These are phyloP conservation scores for Eutypa lata DNA, from an alignment of 2,329 filamentous ascomycete species.

Conservation along the genomic window DNA sequence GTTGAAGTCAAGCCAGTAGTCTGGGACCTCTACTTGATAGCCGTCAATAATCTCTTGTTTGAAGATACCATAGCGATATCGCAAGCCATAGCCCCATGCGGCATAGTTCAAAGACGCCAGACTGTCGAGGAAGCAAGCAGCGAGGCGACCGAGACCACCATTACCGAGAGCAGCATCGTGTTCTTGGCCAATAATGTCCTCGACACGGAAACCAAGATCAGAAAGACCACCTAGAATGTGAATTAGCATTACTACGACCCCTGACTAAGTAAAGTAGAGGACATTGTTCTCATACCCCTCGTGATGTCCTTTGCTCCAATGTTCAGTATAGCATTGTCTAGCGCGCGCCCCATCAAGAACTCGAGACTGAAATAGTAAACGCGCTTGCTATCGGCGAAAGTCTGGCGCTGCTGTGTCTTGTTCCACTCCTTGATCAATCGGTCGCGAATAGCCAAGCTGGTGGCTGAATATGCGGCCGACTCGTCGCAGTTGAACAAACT, in stretches of 20 bases:
- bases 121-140: constrained; percentile 95
- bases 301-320: constrained; percentile 83
- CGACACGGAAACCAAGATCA: constrained; percentile 93
- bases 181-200: constrained; percentile 92
- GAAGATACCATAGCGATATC: constrained; percentile 97
- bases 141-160: constrained; percentile 88
- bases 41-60: constrained; percentile 98
- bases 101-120: constrained; percentile 92
- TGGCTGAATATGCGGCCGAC: constrained; percentile 84
- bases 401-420: constrained; percentile 94
- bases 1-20: constrained; percentile 99
- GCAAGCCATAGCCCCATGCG: constrained; percentile 94
- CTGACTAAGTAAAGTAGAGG: neutral
- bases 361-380: constrained; percentile 97
- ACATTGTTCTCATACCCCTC: constrained; percentile 54
- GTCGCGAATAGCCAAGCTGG: constrained; percentile 88
- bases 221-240: constrained; percentile 65
- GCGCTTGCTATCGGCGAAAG: constrained; percentile 83
- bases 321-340: constrained; percentile 99
- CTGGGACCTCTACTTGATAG: constrained; percentile 96
- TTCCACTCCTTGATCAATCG: constrained; percentile 95
- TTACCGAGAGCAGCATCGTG: constrained; percentile 96
- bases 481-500: constrained; percentile 99
- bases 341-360: constrained; percentile 92
- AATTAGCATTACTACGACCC: constrained; percentile 10